phyloP scores from a whole-genome alignment of 163 green algal species.

The Scenedesmus sp. region DNA sequence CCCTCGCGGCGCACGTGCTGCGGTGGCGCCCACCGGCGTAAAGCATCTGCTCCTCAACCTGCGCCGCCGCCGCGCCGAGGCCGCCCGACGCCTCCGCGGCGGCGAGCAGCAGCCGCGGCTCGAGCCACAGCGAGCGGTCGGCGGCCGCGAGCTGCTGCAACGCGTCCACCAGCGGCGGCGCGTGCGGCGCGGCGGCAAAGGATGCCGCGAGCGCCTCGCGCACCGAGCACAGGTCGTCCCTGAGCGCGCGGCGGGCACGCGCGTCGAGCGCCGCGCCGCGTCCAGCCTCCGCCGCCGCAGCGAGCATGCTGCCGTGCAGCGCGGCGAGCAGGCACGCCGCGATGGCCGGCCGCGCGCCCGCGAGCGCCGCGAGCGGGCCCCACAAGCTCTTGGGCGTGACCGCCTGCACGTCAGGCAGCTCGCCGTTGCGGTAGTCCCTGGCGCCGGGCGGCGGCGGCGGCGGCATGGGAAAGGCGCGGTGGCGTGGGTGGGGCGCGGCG shows the following conservation, averaged over 20 bases:
- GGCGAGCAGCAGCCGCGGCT: slow-evolving; percentile 12
- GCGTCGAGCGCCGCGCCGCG: no score
- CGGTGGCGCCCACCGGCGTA: slow-evolving; percentile 24
- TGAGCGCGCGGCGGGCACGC: no score
- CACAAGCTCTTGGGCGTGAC: neutral
- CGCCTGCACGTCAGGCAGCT: slow-evolving; percentile 34
- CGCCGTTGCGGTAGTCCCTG: slow-evolving; percentile 2
- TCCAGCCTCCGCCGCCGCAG: no score
- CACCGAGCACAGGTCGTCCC: neutral
- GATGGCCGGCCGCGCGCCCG: neutral
- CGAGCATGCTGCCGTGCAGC: neutral
- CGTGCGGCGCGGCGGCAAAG: slow-evolving; percentile 19
- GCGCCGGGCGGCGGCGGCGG: no score
- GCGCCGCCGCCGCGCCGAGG: slow-evolving; percentile 26
- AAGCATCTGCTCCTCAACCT: slow-evolving; percentile 45
- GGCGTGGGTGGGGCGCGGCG: neutral
- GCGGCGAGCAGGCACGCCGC: slow-evolving; percentile 19
- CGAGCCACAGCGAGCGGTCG: slow-evolving; percentile 28
- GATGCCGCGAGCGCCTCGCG: slow-evolving; percentile 9
- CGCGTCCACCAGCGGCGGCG: slow-evolving; percentile 8
- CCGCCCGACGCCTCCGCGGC: slow-evolving; percentile 26
- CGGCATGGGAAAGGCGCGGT: neutral
- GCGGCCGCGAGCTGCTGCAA: slow-evolving; percentile 31
- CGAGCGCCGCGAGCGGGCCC: neutral
- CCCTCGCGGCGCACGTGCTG: no score